Base-by-base conservation (phyloP, 352 stramenopile genomes). In the Phytophthora pseudosyringae region DNA sequence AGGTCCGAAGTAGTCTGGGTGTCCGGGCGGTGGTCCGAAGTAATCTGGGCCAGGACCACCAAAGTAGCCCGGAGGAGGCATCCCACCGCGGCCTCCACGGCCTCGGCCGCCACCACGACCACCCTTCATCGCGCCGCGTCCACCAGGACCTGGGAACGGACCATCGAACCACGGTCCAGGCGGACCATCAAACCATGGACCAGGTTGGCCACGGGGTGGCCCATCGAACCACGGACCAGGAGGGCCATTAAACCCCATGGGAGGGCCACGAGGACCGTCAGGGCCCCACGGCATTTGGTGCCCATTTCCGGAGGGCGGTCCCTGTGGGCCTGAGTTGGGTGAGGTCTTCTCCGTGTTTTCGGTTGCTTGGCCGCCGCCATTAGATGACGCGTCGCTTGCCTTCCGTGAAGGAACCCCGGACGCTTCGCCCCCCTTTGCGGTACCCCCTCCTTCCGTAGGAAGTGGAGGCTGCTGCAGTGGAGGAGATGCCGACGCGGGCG, bases 161-260 rank as follows among this genome's bases (percentile, higher is more conserved):
- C 85, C 85, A 44, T 93, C 85, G 54, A 93, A 95, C 87, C 87
- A 95, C 21, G 86, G 87, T 1, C 71, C 77, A 36, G 73, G 83
- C 2, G 76, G 81, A 1, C 82, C 85, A 47, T 95, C 81, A 64
- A 91, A 95, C 84, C 84, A 93, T 18, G 78, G 77, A 15, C 84
- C 83, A 49, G 80, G 86, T 32, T 81, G 82, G 12, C 76, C 69
- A 52, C 69, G 69, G 0, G 64, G 81, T 54, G 77, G 80, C 10
- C 83, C 87, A 71, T 93, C 80, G 47, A 90, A 92, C 80, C 87
- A 92, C 3, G 80, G 81, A 15, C 83, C 83, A 40, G 64, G 80
- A 3, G 76, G 81, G 0, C 70, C 74, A 58, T 70, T 68, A 29
- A 87, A 91, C 6, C 82, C 78, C 74, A 91, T 88, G 1, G 68